Base-by-base conservation (phyloP, 768 basidiomycete genomes). In the Erythrobasidium yunnanense region DNA sequence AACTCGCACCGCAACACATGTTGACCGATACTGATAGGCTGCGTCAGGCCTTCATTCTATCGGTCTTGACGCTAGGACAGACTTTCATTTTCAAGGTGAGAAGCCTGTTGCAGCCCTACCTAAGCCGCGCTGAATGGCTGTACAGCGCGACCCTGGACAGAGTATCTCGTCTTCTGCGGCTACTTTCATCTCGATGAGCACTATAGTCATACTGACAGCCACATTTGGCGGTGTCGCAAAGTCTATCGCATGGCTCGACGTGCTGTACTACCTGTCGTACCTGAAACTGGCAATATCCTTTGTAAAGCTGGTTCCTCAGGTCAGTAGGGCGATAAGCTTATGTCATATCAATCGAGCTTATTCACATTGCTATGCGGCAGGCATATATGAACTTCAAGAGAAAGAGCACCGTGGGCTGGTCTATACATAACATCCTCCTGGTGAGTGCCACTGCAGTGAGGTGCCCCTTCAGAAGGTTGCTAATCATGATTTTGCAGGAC, bases 271-370 rank as follows among this genome's bases (percentile, higher is more conserved):
- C 23, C 69, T 77, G 8, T 73, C 74, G 18, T 71, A 69, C 30
- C 69, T 77, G 67, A 77, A 79, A 67, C 73, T 79, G 15, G 72
- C 73, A 56, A 74, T 77, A 54, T 74, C 77, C 4, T 56, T 75
- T 35, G 70, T 75, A 32, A 80, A 80, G 70, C 78, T 76, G 55
- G 51, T 79, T 4, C 78, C 79, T 2, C 79, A 80, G 69, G 75
- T 77, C 4, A 20, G 49, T 25, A 11, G 49, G 13, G 17, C 7
- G 17, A 51, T 51, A 15, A 25, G 11, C 11, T 25, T 51, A 51
- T 51, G 11, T 51, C 17, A 15, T 25, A 25, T 8, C 49, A 11
- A 13, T 25, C 8, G 13, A 13, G 11, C 17, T 11, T 25, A 13
- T 7, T 51, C 49, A 18, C 17, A 42, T n/a, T 3, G 4, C 20